Conservation (phyloP, 129 eudicot species). For the Logfia minima region DNA sequence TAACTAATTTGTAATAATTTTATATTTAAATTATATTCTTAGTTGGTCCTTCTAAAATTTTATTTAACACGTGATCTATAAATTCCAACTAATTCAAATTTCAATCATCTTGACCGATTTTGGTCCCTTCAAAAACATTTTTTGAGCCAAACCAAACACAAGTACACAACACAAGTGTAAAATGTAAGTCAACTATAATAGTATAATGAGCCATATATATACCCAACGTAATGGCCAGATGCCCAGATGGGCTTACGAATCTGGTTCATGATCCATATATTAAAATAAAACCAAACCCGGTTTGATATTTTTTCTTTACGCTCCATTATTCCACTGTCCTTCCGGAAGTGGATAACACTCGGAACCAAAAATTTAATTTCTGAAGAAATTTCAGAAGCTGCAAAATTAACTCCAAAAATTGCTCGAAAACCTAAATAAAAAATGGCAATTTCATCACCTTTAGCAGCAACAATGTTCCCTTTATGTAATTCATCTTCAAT, state of each 20-base stretch:
- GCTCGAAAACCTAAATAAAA: not conserved
- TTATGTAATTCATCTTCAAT: slow-evolving; percentile 51
- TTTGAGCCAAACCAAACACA: too few relatives aligned
- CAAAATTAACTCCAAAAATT: not conserved
- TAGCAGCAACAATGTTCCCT: slow-evolving; percentile 49
- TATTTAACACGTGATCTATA: too few relatives aligned
- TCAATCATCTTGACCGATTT: too few relatives aligned
- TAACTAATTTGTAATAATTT: not conserved
- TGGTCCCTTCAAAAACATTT: too few relatives aligned
- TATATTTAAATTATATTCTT: too few relatives aligned
- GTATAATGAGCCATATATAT: too few relatives aligned
- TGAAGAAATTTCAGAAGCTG: not conserved
- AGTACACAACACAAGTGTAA: too few relatives aligned
- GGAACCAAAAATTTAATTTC: not conserved
- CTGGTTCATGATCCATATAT: slow-evolving; percentile 5
- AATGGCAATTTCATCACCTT: slow-evolving; percentile 68
- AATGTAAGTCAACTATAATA: too few relatives aligned
- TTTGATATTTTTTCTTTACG: slow-evolving; percentile 8
- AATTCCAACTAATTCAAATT: too few relatives aligned
- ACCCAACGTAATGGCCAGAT: too few relatives aligned
- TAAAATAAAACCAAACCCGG: slow-evolving; percentile 17
- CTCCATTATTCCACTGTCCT: slow-evolving; percentile 13
- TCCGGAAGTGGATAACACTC: slow-evolving; percentile 41
- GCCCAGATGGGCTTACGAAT: not conserved
- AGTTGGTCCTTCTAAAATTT: too few relatives aligned